Evolutionary conservation across 805 yeast genomes (phyloP).

Genomic region (Phaffomyces opuntiae): DNA sequence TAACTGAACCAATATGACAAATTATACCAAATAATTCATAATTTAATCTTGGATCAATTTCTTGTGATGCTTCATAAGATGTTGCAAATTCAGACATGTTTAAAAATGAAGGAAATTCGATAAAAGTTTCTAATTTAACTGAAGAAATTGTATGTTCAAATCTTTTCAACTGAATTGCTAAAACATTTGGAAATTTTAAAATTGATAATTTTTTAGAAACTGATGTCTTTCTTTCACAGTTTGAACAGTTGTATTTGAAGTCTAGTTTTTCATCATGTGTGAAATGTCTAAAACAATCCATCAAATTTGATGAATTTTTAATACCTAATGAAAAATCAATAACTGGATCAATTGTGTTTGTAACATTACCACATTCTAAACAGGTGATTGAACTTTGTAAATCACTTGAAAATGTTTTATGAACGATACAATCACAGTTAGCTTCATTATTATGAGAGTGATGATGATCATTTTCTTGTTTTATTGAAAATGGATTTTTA

Average conservation of each 20-base stretch:
- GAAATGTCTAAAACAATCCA: conserved; percentile 67
- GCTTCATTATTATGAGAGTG: background rate
- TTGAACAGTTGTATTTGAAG: conserved; percentile 60
- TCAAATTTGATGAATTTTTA: conserved; percentile 35
- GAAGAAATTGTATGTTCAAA: conserved; percentile 32
- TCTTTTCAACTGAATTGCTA: conserved; percentile 79
- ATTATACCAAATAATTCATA: conserved; percentile 86
- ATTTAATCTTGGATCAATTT: conserved; percentile 32
- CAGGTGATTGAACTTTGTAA: conserved; percentile 77
- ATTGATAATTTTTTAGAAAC: conserved; percentile 71
- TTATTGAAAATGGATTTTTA: conserved; percentile 8
- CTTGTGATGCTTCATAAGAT: conserved; percentile 12
- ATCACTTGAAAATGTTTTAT: conserved; percentile 76
- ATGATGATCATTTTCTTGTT: background rate
- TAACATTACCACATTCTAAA: conserved; percentile 50
- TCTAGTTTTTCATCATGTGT: conserved; percentile 75
- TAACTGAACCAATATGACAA: conserved; percentile 86
- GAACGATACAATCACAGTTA: conserved; percentile 72
- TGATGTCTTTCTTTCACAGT: conserved; percentile 53
- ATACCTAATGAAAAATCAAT: conserved; percentile 84
- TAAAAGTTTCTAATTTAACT: conserved; percentile 69
- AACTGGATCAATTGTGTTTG: conserved; percentile 74
- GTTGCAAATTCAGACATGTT: conserved; percentile 58
- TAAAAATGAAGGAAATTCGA: conserved; percentile 64
- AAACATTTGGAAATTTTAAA: conserved; percentile 64